phyloP scores from a whole-genome alignment of 192 early-diverging fungal genomes.

The Anaeromyces robustus region DNA sequence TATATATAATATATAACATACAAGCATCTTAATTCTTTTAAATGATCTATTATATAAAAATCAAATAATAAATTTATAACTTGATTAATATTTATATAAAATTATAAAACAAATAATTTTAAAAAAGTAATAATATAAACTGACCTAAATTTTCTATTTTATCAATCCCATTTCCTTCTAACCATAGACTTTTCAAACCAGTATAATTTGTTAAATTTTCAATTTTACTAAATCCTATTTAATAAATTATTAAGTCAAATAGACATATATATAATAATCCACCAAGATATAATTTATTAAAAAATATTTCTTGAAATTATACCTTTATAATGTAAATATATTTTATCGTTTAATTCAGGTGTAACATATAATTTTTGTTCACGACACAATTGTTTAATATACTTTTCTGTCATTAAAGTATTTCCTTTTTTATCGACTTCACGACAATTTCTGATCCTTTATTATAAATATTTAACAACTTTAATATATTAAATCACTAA shows the following conservation, averaged over 20 bases:
- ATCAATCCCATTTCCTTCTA: constrained; percentile 42
- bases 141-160: constrained; percentile 21
- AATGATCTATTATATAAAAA: neutral
- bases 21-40: neutral
- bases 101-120: too few species aligned
- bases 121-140: neutral
- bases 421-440: neutral
- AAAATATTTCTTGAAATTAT: too few species aligned
- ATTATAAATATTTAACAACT: too few species aligned
- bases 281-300: too few species aligned
- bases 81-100: too few species aligned
- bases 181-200: constrained; percentile 33
- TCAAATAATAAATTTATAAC: too few species aligned
- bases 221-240: constrained; percentile 41
- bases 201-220: constrained; percentile 33
- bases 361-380: constrained; percentile 44
- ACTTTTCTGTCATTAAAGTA: constrained; percentile 33
- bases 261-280: too few species aligned
- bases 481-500: too few species aligned
- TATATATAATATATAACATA: neutral
- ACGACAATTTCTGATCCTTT: neutral
- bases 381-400: constrained; percentile 35
- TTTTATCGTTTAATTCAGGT: constrained; percentile 36
- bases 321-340: constrained; percentile 53
- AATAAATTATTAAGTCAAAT: too few species aligned